Conservation (phyloP, 352 stramenopile species). For the Globisporangium polare region DNA sequence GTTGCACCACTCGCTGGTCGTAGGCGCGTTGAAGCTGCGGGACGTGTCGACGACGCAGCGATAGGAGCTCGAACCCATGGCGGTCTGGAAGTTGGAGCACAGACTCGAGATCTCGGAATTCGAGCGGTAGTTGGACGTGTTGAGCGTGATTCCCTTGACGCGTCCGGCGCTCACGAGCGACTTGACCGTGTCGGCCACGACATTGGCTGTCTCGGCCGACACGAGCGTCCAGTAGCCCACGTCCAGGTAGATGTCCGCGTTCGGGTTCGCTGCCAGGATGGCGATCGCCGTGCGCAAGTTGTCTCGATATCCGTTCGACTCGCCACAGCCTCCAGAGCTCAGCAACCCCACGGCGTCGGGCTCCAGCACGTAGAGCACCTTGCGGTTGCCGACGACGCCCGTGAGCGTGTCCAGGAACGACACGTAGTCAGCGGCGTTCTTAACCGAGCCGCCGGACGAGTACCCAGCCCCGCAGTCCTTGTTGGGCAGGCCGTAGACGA, state of each 20-base stretch:
- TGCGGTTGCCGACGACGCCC: slow-evolving; percentile 20
- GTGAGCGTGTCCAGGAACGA: slow-evolving; percentile 38
- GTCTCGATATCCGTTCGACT: too few relatives aligned
- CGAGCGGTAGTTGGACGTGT: slow-evolving; percentile 78
- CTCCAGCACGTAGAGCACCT: slow-evolving; percentile 70
- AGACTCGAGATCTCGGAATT: slow-evolving; percentile 38
- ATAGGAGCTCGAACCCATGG: slow-evolving; percentile 30
- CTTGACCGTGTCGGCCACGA: slow-evolving; percentile 40
- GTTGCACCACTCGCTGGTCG: slow-evolving; percentile 56
- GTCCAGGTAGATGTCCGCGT: slow-evolving; percentile 71
- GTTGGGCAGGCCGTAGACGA: slow-evolving; percentile 69
- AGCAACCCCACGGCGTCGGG: slow-evolving; percentile 58
- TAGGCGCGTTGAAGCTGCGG: slow-evolving; percentile 29
- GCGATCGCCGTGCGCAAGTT: slow-evolving; percentile 13
- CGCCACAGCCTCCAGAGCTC: slow-evolving; percentile 23
- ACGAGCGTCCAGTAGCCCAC: slow-evolving; percentile 62
- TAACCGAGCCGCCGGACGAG: slow-evolving; percentile 36
- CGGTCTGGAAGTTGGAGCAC: slow-evolving; percentile 58
- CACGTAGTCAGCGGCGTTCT: slow-evolving; percentile 39
- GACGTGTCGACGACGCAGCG: slow-evolving; percentile 67
- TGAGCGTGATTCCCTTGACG: slow-evolving; percentile 67
- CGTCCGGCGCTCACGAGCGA: slow-evolving; percentile 23
- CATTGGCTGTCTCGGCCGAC: slow-evolving; percentile 19
- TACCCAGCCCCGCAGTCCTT: slow-evolving; percentile 65
- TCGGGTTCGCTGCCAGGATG: slow-evolving; percentile 58